Conservation (phyloP, 1,139 yeast species). For the Pneumocystis sp. region DNA sequence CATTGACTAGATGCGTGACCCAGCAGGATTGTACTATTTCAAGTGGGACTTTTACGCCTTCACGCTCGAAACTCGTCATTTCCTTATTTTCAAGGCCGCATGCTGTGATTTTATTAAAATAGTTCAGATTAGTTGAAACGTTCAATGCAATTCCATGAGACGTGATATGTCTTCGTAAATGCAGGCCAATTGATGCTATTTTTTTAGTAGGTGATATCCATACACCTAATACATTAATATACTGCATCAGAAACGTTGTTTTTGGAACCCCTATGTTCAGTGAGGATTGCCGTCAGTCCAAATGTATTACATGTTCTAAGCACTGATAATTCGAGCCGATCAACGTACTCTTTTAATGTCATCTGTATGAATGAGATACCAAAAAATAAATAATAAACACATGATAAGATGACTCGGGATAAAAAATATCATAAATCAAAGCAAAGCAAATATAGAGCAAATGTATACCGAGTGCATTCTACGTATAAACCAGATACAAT, state of each 20-base stretch:
- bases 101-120: slow-evolving; percentile 56
- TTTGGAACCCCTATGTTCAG: slow-evolving; percentile 54
- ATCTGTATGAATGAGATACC: slow-evolving; percentile 21
- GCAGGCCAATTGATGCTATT: slow-evolving; percentile 81
- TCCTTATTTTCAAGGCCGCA: slow-evolving; percentile 63
- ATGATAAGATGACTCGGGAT: no score
- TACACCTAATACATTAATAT: slow-evolving; percentile 23
- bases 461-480: no score
- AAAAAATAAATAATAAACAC: background rate
- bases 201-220: slow-evolving; percentile 51
- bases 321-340: slow-evolving; percentile 50
- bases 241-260: background rate
- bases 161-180: slow-evolving; percentile 69
- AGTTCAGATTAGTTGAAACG: slow-evolving; percentile 55
- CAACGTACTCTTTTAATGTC: slow-evolving; percentile 62
- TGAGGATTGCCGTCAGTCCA: slow-evolving; percentile 35
- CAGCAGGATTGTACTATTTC: background rate
- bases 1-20: background rate
- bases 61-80: slow-evolving; percentile 35
- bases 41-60: slow-evolving; percentile 2
- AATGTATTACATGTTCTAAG: slow-evolving; percentile 36
- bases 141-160: slow-evolving; percentile 84
- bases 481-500: no score
- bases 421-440: no score
- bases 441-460: no score